These are phyloP conservation scores for Aspergillus phoenicis DNA, from an alignment of 2,329 filamentous ascomycete species.

Conservation along the genomic window DNA sequence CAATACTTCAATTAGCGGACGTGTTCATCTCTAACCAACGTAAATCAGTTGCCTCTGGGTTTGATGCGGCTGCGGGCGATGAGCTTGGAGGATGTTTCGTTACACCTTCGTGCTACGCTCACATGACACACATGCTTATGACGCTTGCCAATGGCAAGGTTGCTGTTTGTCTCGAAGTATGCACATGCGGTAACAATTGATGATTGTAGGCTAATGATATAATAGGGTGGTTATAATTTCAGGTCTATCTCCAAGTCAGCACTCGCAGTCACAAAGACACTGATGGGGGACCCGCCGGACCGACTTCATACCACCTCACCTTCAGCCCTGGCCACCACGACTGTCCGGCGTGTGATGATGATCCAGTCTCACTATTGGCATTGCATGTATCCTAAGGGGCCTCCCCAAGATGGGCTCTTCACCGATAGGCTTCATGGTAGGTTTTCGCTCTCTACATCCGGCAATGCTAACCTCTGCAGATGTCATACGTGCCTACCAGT, in stretches of 20 bases:
- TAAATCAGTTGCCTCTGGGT: constrained; percentile 76
- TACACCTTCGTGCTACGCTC: constrained; percentile 85
- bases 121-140: constrained; percentile 99
- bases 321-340: constrained; percentile 56
- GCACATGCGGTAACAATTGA: neutral
- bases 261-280: constrained; percentile 82
- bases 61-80: constrained; percentile 93
- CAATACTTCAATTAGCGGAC: neutral
- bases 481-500: constrained; percentile 76
- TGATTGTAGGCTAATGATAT: neutral
- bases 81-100: constrained; percentile 92
- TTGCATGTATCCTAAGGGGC: constrained; percentile 72
- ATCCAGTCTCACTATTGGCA: constrained; percentile 76
- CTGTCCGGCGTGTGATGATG: constrained; percentile 59
- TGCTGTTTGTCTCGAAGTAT: constrained; percentile 80
- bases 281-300: constrained; percentile 92
- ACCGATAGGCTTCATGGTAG: constrained; percentile 65
- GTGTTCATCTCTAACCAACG: constrained; percentile 14
- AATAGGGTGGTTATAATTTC: constrained; percentile 84
- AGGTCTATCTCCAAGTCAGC: constrained; percentile 90
- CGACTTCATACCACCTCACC: constrained; percentile 53
- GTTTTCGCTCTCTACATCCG: neutral
- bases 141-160: constrained; percentile 86
- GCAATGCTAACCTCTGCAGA: constrained; percentile 50
- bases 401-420: constrained; percentile 30